Conservation (phyloP, 75 land plant genomes). For the Cryptomeria japonica region DNA sequence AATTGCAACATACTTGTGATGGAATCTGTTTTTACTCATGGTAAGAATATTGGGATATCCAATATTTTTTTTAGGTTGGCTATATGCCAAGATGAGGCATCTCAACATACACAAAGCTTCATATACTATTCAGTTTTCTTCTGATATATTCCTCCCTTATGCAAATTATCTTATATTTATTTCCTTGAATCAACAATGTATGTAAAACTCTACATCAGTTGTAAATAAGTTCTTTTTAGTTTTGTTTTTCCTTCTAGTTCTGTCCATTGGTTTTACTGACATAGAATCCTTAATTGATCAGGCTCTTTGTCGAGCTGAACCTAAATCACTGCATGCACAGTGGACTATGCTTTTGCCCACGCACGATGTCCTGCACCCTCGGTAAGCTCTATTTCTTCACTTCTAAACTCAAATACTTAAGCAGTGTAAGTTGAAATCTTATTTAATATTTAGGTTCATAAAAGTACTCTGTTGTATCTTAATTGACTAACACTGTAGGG, state of each 20-base stretch:
- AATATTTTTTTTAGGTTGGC: not conserved
- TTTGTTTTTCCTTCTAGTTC: not conserved
- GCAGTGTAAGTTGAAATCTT: not conserved
- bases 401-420: not conserved
- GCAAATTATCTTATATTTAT: not conserved
- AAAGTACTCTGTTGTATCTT: not conserved
- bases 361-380: conserved; percentile 73
- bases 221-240: not conserved
- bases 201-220: not conserved
- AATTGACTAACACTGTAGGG: conserved; percentile 11
- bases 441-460: not conserved
- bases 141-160: not conserved
- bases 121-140: not conserved
- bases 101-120: not conserved
- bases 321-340: conserved; percentile 77
- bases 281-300: conserved; percentile 18
- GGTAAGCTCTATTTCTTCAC: conserved; percentile 40
- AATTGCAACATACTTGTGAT: not conserved
- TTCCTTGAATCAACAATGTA: not conserved
- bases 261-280: conserved; percentile 9
- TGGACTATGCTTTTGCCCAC: conserved; percentile 92
- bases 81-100: not conserved
- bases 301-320: conserved; percentile 94
- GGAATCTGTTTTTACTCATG: not conserved
- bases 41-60: not conserved